A percentile compares a stretch with the other conserved stretches of the same genome.
Evolutionary conservation across 106 monocot genomes (phyloP).

Genomic region (Posidonia australis): DNA sequence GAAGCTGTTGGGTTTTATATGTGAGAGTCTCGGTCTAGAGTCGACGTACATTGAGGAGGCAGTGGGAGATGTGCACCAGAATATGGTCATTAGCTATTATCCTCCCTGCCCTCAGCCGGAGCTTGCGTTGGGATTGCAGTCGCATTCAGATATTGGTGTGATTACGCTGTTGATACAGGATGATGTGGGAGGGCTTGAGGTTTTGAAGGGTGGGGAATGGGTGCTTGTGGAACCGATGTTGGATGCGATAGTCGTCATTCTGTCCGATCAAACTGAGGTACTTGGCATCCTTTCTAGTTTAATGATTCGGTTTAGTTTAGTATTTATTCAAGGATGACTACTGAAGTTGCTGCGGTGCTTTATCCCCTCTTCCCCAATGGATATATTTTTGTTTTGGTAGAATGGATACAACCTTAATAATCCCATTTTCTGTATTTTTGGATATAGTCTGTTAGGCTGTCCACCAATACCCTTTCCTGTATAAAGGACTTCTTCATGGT

Average conservation of each 20-base stretch:
- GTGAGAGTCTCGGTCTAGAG: conserved; percentile 44
- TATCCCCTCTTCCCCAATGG: too few relatives aligned
- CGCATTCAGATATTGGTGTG: conserved; percentile 95
- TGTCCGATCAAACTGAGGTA: conserved; percentile 95
- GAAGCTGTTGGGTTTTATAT: conserved; percentile 51
- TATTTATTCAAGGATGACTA: too few relatives aligned
- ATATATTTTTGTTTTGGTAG: too few relatives aligned
- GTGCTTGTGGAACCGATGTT: conserved; percentile 39
- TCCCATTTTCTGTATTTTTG: too few relatives aligned
- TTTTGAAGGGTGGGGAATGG: conserved; percentile 76
- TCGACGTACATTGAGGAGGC: conserved; percentile 55
- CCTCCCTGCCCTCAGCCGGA: conserved; percentile 92
- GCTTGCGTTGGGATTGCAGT: conserved; percentile 86
- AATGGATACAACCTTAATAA: too few relatives aligned
- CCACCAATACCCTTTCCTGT: too few relatives aligned
- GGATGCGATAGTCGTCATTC: conserved; percentile 66
- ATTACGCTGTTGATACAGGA: conserved; percentile 93
- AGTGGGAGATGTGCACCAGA: conserved; percentile 83
- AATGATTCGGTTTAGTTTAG: too few relatives aligned
- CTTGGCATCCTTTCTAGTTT: neutral
- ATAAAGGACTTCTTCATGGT: too few relatives aligned
- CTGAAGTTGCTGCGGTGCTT: too few relatives aligned
- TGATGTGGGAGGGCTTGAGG: conserved; percentile 91
- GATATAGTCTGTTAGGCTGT: too few relatives aligned
- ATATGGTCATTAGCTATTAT: conserved; percentile 88